phyloP scores from a whole-genome alignment of 2,329 filamentous ascomycete species.

The Exophiala oligosperma region DNA sequence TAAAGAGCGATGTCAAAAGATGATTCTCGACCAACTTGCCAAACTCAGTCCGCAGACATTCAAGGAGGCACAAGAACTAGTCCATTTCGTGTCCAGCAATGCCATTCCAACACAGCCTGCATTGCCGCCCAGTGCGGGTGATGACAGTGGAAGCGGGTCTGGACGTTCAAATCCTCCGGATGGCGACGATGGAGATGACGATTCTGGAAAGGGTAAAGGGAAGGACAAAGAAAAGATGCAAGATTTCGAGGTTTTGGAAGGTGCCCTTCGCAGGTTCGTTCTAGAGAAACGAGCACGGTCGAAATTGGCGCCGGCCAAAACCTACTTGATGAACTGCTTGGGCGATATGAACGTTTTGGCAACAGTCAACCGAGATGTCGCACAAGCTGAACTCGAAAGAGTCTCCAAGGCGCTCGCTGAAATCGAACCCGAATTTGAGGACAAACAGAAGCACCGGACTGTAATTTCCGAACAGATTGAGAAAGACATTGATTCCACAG shows the following conservation, averaged over 20 bases:
- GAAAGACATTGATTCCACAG: constrained; percentile 77
- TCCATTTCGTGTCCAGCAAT: constrained; percentile 98
- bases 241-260: constrained; percentile 87
- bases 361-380: constrained; percentile 82
- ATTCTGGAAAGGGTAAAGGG: constrained; percentile 73
- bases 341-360: constrained; percentile 83
- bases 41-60: constrained; percentile 87
- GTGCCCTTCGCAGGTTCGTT: constrained; percentile 86
- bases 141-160: constrained; percentile 54
- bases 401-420: constrained; percentile 77
- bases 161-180: constrained; percentile 35
- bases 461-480: constrained; percentile 83
- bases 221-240: constrained; percentile 85
- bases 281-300: constrained; percentile 93
- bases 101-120: constrained; percentile 68
- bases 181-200: constrained; percentile 52
- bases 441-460: constrained; percentile 71
- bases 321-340: constrained; percentile 90
- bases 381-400: constrained; percentile 78
- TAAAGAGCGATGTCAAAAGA: constrained; percentile 85
- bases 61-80: constrained; percentile 88
- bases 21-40: constrained; percentile 86
- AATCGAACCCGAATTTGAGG: constrained; percentile 79
- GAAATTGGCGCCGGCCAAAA: constrained; percentile 92
- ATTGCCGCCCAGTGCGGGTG: constrained; percentile 46